Conservation (phyloP, 108 stramenopile species). For the Mediolabrus comicus region DNA sequence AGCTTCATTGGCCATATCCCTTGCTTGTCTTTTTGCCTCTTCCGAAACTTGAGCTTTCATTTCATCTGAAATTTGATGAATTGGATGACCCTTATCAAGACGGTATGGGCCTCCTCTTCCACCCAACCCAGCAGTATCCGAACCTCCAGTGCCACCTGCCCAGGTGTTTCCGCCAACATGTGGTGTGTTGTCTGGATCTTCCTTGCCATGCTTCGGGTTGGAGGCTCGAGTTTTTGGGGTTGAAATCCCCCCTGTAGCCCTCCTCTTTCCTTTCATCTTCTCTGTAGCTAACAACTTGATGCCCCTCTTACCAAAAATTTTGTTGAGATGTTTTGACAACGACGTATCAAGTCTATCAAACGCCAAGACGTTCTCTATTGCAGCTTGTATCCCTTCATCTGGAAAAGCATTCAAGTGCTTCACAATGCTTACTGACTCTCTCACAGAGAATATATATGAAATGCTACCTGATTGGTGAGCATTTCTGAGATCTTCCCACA, state of each 20-base stretch:
- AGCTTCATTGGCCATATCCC: conserved; percentile 72
- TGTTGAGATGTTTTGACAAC: conserved; percentile 38
- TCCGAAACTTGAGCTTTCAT: conserved; percentile 79
- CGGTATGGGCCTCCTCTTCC: conserved; percentile 92
- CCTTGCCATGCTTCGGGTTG: conserved; percentile 69
- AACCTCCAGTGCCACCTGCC: conserved; percentile 91
- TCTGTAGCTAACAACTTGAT: conserved; percentile 27
- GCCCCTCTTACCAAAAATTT: conserved; percentile 56
- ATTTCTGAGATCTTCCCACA: conserved; percentile 72
- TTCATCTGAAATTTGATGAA: conserved; percentile 88
- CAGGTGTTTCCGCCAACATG: conserved; percentile 91
- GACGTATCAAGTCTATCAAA: conserved; percentile 72
- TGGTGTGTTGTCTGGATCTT: conserved; percentile 64
- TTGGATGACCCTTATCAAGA: conserved; percentile 79
- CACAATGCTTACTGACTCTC: conserved; percentile 84
- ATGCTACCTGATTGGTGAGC: conserved; percentile 63
- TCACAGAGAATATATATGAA: conserved; percentile 74
- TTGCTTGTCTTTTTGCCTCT: conserved; percentile 60
- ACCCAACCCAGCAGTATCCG: conserved; percentile 91
- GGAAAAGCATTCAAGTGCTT: conserved; percentile 83
- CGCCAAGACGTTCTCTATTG: conserved; percentile 80
- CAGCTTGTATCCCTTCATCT: conserved; percentile 59
- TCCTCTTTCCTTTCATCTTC: neutral
- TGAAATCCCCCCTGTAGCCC: conserved; percentile 20
- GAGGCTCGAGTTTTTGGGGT: conserved; percentile 38